A percentile compares a stretch with the other conserved stretches of the same genome.
These are phyloP conservation scores for Cyberlindnera sargentensis DNA, from an alignment of 805 yeast genomes.

Conservation along the genomic window DNA sequence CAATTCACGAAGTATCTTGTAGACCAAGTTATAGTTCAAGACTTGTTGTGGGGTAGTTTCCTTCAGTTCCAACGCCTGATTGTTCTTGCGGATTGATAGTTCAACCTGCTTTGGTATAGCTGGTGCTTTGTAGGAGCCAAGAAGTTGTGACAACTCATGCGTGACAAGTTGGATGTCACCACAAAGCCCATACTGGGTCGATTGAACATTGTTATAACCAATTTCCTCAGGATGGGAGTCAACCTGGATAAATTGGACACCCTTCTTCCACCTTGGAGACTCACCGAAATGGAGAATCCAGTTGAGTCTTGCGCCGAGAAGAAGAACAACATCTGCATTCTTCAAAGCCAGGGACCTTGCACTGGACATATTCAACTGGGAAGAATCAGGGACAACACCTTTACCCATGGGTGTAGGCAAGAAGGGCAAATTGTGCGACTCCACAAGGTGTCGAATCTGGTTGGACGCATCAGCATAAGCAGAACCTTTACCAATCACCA, in stretches of 20 bases:
- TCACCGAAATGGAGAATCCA: conserved; percentile 71
- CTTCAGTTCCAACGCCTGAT: conserved; percentile 26
- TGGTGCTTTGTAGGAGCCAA: conserved; percentile 28
- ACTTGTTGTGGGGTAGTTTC: conserved; percentile 21
- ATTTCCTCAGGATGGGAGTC: conserved; percentile 48
- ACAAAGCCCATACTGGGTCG: conserved; percentile 36
- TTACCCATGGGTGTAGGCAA: conserved; percentile 78
- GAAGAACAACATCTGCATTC: conserved; percentile 49
- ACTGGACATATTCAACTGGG: conserved; percentile 45
- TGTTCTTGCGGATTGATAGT: conserved; percentile 26
- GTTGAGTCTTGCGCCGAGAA: conserved; percentile 62
- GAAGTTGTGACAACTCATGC: conserved; percentile 25
- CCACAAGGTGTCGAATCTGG: conserved; percentile 35
- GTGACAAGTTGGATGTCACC: conserved; percentile 47
- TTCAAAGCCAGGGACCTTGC: conserved; percentile 57
- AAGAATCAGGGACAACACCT: conserved; percentile 53
- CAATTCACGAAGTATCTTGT: conserved; percentile 38
- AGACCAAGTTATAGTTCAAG: conserved; percentile 47
- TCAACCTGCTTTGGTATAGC: conserved; percentile 22
- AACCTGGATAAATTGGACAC: conserved; percentile 48
- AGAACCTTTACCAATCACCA: conserved; percentile 64
- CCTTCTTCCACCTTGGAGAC: conserved; percentile 40
- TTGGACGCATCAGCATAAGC: conserved; percentile 38
- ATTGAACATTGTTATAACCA: conserved; percentile 35
- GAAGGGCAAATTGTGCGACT: conserved; percentile 41